phyloP scores from a whole-genome alignment of 345 rosid species.

The Sisymbrium altissimum region DNA sequence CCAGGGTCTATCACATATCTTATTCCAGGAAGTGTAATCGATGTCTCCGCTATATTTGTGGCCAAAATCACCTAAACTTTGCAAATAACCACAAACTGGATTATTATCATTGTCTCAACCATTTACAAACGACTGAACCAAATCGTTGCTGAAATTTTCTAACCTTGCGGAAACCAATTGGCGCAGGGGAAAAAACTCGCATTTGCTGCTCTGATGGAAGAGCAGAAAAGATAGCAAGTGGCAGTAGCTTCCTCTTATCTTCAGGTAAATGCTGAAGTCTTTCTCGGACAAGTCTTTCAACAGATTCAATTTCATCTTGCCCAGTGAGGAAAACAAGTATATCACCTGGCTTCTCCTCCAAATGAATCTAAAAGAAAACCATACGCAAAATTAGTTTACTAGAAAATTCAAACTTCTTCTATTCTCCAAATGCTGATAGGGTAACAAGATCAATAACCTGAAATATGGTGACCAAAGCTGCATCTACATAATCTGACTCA shows the following conservation, averaged over 20 bases:
- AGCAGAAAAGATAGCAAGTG: constrained; percentile 72
- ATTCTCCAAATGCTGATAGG: not conserved
- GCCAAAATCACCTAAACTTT: constrained; percentile 69
- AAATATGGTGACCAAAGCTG: constrained; percentile 68
- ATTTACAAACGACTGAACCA: not conserved
- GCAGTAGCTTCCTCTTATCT: constrained; percentile 48
- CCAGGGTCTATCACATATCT: constrained; percentile 96
- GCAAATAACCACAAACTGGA: not conserved
- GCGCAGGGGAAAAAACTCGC: constrained; percentile 71
- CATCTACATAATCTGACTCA: constrained; percentile 74
- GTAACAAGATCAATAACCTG: constrained; percentile 54
- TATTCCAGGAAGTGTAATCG: constrained; percentile 89
- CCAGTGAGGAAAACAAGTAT: constrained; percentile 92
- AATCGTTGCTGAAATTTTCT: not conserved
- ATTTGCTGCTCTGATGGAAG: constrained; percentile 92
- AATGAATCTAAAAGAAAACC: constrained; percentile 58
- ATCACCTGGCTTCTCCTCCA: constrained; percentile 81
- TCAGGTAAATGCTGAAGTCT: constrained; percentile 62
- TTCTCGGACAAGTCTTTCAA: constrained; percentile 68
- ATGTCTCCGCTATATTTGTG: constrained; percentile 98
- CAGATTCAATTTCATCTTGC: constrained; percentile 94
- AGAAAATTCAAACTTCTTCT: not conserved
- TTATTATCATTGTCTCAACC: not conserved
- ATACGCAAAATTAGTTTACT: not conserved
- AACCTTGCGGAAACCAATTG: constrained; percentile 78